A percentile compares a stretch with the other conserved stretches of the same genome.
Evolutionary conservation across 2,329 filamentous ascomycete species (phyloP).

Genomic region (Fusarium brachygibbosum): DNA sequence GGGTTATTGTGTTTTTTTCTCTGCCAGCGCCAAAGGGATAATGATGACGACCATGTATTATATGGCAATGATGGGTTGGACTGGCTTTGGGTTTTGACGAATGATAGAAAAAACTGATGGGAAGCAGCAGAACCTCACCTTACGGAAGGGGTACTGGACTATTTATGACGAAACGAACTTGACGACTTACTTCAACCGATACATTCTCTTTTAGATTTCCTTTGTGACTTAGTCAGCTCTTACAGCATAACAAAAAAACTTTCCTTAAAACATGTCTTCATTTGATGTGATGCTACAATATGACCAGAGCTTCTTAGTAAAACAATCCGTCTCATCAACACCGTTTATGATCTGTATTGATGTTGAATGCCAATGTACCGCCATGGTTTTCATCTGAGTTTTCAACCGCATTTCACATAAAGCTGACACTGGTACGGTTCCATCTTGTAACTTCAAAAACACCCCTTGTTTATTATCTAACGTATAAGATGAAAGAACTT

Average conservation of each 20-base stretch:
- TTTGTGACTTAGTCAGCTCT: conserved; percentile 23
- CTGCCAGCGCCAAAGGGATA: conserved; percentile 29
- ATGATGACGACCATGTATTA: conserved; percentile 47
- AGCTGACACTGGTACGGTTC: background rate
- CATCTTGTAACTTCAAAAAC: conserved; percentile 4
- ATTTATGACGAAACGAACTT: conserved; percentile 51
- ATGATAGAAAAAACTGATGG: conserved; percentile 49
- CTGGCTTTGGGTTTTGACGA: conserved; percentile 34
- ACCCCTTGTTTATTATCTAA: conserved; percentile 35
- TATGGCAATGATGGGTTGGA: conserved; percentile 36
- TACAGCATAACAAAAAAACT: conserved; percentile 25
- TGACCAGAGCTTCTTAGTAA: background rate
- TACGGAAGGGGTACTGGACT: conserved; percentile 32
- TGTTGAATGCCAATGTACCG: background rate
- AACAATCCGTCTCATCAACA: background rate
- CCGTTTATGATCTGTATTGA: background rate
- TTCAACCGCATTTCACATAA: background rate
- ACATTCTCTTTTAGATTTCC: conserved; percentile 23
- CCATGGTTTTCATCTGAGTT: background rate
- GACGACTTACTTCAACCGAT: conserved; percentile 37
- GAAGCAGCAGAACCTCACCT: conserved; percentile 35
- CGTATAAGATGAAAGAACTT: conserved; percentile 29
- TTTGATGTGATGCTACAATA: background rate
- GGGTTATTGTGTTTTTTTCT: conserved; percentile 24
- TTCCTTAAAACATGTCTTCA: conserved; percentile 6